Conservation (phyloP, 2,329 filamentous ascomycete genomes). For the Rhynchosporium graminicola region DNA sequence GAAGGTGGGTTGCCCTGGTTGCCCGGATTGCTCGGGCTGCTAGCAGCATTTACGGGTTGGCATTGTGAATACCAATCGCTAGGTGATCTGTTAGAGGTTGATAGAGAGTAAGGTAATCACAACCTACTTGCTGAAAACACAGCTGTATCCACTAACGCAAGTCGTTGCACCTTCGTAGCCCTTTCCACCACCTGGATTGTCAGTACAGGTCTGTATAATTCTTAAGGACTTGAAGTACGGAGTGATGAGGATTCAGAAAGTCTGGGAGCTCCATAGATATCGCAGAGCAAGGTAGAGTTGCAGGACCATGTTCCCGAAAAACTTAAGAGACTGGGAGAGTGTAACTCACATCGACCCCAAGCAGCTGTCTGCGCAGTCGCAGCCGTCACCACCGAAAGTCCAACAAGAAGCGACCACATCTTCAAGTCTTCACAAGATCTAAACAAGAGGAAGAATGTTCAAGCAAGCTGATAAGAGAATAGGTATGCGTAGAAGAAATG, state of each 20-base stretch:
- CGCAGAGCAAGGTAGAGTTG: neutral
- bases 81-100: neutral
- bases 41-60: neutral
- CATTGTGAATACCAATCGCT: neutral
- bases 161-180: slow-evolving; percentile 33
- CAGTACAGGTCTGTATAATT: neutral
- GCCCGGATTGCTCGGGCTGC: no score
- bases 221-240: no score
- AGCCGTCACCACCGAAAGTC: slow-evolving; percentile 16
- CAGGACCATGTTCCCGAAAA: neutral
- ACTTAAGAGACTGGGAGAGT: no score
- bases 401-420: slow-evolving; percentile 13
- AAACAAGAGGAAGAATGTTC: slow-evolving; percentile 3
- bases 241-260: no score
- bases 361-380: slow-evolving; percentile 29
- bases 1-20: no score
- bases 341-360: slow-evolving; percentile 34
- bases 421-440: neutral
- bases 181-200: slow-evolving; percentile 33
- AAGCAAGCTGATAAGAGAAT: slow-evolving; percentile 12
- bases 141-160: slow-evolving; percentile 35
- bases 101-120: no score
- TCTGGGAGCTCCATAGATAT: neutral
- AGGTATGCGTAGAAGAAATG: no score
- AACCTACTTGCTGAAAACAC: slow-evolving; percentile 36